Evolutionary conservation across 495 filamentous ascomycete species (phyloP).

Genomic region (Penicillium macrosclerotiorum): DNA sequence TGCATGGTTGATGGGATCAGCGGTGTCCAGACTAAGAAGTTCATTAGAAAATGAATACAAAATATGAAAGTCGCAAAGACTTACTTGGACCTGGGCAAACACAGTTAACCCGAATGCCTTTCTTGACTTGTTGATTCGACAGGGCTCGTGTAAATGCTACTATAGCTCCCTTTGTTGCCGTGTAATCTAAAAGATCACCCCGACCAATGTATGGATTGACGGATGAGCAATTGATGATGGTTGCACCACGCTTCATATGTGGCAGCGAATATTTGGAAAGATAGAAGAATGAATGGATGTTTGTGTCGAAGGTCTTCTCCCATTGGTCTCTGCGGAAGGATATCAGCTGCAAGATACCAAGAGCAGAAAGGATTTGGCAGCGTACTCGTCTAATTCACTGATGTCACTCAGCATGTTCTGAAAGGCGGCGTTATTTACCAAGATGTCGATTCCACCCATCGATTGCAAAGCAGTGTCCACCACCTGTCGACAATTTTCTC

Average conservation of each 20-base stretch:
- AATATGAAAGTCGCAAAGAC: neutral
- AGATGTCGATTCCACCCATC: slow-evolving; percentile 70
- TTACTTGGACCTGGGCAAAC: slow-evolving; percentile 72
- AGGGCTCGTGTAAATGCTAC: slow-evolving; percentile 77
- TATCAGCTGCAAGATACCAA: too few relatives aligned
- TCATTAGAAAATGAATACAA: slow-evolving; percentile 1
- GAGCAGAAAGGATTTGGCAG: neutral
- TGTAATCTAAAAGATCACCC: slow-evolving; percentile 83
- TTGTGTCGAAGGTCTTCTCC: slow-evolving; percentile 70
- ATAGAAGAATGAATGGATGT: slow-evolving; percentile 74
- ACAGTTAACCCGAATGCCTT: slow-evolving; percentile 79
- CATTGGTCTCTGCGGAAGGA: slow-evolving; percentile 75
- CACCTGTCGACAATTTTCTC: slow-evolving; percentile 67
- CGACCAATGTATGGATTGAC: slow-evolving; percentile 82
- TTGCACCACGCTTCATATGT: slow-evolving; percentile 72
- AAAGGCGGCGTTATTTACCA: slow-evolving; percentile 79
- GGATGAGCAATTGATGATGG: slow-evolving; percentile 81
- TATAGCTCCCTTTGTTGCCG: slow-evolving; percentile 79
- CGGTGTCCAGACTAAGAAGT: slow-evolving; percentile 68
- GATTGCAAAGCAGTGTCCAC: slow-evolving; percentile 60
- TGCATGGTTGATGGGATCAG: slow-evolving; percentile 78
- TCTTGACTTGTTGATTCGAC: slow-evolving; percentile 67
- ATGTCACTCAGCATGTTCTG: slow-evolving; percentile 74
- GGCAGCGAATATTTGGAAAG: slow-evolving; percentile 75
- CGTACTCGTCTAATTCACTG: slow-evolving; percentile 68